Evolutionary conservation across 257 asterid genomes (phyloP), one percentile per base, ranked within the genome.

Genomic region (Solanum ossicruentum): DNA sequence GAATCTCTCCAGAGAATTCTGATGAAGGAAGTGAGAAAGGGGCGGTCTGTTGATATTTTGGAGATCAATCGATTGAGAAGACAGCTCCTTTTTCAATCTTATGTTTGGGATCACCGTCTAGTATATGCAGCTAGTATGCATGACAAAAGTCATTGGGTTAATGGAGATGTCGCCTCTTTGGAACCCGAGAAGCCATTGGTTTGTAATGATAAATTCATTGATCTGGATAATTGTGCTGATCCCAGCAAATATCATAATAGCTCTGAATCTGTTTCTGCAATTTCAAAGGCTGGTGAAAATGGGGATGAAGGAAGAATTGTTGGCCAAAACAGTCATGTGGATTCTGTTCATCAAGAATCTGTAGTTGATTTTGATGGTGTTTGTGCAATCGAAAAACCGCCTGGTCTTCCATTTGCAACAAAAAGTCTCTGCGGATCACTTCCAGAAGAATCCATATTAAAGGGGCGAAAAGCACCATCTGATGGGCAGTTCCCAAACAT

Each of bases 71-170:
- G 88, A 69, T 88, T 95, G 84, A 91, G 95, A 66, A 92, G 96
- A 71, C 97, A 96, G 83, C 89, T 95, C 65, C 83, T 95, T 49
- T 88, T 93, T 87, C 98, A 93, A 89, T 94, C 97, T 57, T 96
- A 91, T 84, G 84, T 93, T 86, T 96, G 99, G 99, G 99, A 96
- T 89, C 95, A 88, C 83, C 95, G 94, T 52, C 92, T 96, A 88
- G 88, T 93, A 86, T 84, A 89, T 61, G 93, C 95, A 47, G 91
- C 93, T 69, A 89, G 89, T 91, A 80, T 88, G 79, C 92, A 88
- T 85, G 89, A 84, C 41, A 89, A 82, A 77, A 84, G 32, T 79
- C 85, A 84, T 85, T 88, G 87, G 16, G 75, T 84, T 85, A 88
- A 86, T 79, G 81, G 61, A 78, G 90, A 88, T 71, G 83, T 83